phyloP scores from a whole-genome alignment of 495 filamentous ascomycete species.

The Penicillium atrosanguineum region DNA sequence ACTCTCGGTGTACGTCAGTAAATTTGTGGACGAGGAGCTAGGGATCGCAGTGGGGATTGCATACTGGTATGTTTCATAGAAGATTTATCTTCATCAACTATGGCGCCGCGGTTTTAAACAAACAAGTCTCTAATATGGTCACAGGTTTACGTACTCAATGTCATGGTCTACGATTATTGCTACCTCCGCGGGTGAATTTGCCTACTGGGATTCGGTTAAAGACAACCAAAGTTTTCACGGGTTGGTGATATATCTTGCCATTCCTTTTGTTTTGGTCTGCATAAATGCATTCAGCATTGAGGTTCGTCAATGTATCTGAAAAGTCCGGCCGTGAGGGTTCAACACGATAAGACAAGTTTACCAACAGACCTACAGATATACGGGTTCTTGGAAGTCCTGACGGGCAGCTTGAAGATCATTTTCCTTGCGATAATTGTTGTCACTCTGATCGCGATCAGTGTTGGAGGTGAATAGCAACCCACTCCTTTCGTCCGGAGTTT shows the following conservation, averaged over 20 bases:
- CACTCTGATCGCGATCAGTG: conserved; percentile 26
- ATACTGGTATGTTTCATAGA: conserved; percentile 38
- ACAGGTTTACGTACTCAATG: conserved; percentile 46
- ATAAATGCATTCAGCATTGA: conserved; percentile 34
- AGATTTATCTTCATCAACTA: too few relatives aligned
- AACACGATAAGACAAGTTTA: too few relatives aligned
- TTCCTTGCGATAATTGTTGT: conserved; percentile 29
- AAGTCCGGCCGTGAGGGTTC: too few relatives aligned
- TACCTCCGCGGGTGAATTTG: conserved; percentile 33
- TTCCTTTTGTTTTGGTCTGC: conserved; percentile 29
- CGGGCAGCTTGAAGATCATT: conserved; percentile 37
- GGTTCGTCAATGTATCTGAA: conserved; percentile 26
- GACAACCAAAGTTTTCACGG: conserved; percentile 23
- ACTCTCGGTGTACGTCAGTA: conserved; percentile 42
- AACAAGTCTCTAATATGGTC: not conserved
- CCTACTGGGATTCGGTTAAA: conserved; percentile 30
- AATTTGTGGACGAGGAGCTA: conserved; percentile 48
- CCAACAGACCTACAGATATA: conserved; percentile 25
- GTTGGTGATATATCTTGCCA: conserved; percentile 26
- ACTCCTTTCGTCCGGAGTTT: too few relatives aligned
- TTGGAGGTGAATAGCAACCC: conserved; percentile 15
- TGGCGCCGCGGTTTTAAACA: too few relatives aligned
- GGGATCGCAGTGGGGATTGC: conserved; percentile 44
- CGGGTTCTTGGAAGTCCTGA: conserved; percentile 36
- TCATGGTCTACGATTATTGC: conserved; percentile 41